Evolutionary conservation across 192 early-diverging fungal species (phyloP), one percentile per base, ranked within the genome.

Genomic region (Ramicandelaber brevisporus): DNA sequence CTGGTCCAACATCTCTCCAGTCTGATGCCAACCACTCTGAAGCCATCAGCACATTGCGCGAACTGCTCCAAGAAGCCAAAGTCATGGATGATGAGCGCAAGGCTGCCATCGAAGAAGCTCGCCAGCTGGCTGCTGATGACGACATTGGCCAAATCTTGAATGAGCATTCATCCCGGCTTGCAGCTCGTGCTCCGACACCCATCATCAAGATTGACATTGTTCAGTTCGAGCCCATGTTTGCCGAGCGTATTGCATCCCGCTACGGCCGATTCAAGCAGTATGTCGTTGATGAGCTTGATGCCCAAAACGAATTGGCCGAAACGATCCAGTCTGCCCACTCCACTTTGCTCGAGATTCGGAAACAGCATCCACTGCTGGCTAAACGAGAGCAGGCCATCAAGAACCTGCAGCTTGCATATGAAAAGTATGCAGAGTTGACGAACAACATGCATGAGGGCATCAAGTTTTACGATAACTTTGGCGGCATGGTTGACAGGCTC

Each of bases 141-240:
- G 78, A 89, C 33, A 74, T 89, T 29, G 68, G 70, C 14, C 69
- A 69, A 5, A 49, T 57, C 5, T 42, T 76, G 0, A 59, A 65
- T 15, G 60, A 67, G 14, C 63, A 68, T 34, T 66, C 71, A 17
- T 67, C 69, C 27, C 38, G 65, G 29, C 34, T 78, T 14, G 67
- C 67, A 0, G 51, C 70, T 0, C 54, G 57, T 31, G 37, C 47
- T 11, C 62, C 63, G 1, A 46, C 47, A 12, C 61, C 68, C 0
- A 62, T 64, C 1, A 34, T 67, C 30, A 65, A 75, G 44, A 70
- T 73, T 35, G 73, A 78, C 32, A 52, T 73, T 5, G 67, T 68
- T 14, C 70, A 74, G 36, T 73, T 80, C 25, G 75, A 82, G 26
- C 65, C 73, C 9, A 38, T 75, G 21, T 78, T 85, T 55, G 54